Base-by-base conservation (phyloP, 2,329 filamentous ascomycete species). In the Clathrospora elynae region DNA sequence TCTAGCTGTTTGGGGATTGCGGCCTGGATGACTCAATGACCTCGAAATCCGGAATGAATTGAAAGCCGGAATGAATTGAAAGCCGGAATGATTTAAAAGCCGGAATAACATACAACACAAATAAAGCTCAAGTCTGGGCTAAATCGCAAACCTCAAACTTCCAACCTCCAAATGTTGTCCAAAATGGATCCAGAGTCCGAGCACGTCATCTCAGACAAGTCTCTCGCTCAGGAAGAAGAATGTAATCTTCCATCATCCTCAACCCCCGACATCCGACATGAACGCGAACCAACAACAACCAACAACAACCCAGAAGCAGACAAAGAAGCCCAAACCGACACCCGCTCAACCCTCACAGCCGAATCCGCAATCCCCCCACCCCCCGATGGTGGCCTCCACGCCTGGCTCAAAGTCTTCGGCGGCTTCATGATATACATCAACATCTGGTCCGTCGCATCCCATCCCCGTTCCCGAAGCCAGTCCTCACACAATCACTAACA, bases 381-480 rank as follows among this genome's bases (percentile, higher is more conserved):
- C 3, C 67, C 68, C 10, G 68, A 71, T 50, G 68, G 68, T 6
- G 68, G 67, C 12, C 42, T 71, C 0, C 67, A 70, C 28, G 68
- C 68, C 0, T 71, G 68, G 68, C 44, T 71, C 11, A 70, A 70
- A 43, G 68, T 70, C 0, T 57, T 70, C 18, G 68, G 68, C 6
- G 68, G 67, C 3, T 71, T 71, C 41, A 47, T 71, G 36, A 60
- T 71, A 19, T 71, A 70, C 34, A 68, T 68, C 23, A 70, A 70
- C 20, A 70, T 70, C 6, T 70, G 66, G 67, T 68, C n/a, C 24
- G 50, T 45, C 9, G n/a, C 4, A 16, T 6, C 9, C 10, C 2
- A n/a, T 26, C 10, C 19, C 4, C 6, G 6, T 28, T 10, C 6
- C 6, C 23, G 7, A 11, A 11, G 18, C 1, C n/a, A 29, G 9